Evolutionary conservation across 1,284 basidiomycete species (phyloP).

Genomic region (Cutaneotrichosporon daszewskae): DNA sequence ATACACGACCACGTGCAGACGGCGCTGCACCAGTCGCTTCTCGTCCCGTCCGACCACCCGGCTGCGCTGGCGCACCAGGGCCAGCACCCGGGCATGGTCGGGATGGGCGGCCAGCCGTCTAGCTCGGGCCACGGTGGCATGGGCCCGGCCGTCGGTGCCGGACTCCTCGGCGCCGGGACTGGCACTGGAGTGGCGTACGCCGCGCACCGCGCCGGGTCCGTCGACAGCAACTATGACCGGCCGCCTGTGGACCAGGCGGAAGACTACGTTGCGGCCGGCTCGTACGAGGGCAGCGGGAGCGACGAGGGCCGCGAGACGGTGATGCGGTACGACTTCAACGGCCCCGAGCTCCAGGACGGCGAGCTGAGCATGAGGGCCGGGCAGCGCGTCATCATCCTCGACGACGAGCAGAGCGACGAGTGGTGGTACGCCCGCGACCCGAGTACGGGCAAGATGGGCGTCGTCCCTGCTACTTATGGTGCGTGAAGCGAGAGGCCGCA

Average conservation of each 20-base stretch:
- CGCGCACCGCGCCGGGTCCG: not conserved
- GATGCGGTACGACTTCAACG: conserved; percentile 43
- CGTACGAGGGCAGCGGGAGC: conserved; percentile 47
- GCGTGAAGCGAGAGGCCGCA: no score
- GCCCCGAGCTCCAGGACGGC: conserved; percentile 36
- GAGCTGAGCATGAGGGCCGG: conserved; percentile 43
- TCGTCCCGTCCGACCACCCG: not conserved
- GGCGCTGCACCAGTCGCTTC: conserved; percentile 54
- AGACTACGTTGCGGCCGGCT: conserved; percentile 32
- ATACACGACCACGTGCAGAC: conserved; percentile 81
- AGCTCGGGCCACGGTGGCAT: conserved; percentile 1
- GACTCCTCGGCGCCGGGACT: conserved; percentile 26
- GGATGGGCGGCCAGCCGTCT: conserved; percentile 18
- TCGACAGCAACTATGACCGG: conserved; percentile 8
- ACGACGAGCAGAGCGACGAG: conserved; percentile 51
- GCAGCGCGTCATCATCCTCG: conserved; percentile 35
- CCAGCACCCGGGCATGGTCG: not conserved
- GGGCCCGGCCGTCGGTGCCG: conserved; percentile 25
- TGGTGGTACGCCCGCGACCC: conserved; percentile 88
- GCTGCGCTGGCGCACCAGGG: not conserved
- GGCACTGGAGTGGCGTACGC: conserved; percentile 1
- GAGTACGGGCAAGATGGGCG: conserved; percentile 70
- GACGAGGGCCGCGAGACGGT: conserved; percentile 44
- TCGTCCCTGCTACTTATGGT: conserved; percentile 76
- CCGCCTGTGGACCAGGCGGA: conserved; percentile 16